Conservation (phyloP, 2,329 filamentous ascomycete species). For the Phyllosticta paracitricarpa region DNA sequence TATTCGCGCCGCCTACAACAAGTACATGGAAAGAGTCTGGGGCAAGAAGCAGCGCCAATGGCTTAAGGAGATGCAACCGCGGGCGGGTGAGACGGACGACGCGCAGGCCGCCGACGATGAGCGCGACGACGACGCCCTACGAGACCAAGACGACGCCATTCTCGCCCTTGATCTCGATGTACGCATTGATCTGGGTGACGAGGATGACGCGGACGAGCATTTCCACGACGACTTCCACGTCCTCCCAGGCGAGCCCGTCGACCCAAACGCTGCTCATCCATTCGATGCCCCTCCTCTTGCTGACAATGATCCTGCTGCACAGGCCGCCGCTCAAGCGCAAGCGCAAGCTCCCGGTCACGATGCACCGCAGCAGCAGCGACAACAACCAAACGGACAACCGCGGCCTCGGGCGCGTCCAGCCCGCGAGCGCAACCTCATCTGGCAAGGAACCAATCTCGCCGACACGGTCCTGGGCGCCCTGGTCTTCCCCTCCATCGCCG, state of each 20-base stretch:
- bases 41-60: constrained; percentile 48
- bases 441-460: constrained; percentile 46
- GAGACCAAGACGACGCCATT: constrained; percentile 29
- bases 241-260: constrained; percentile 12
- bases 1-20: constrained; percentile 52
- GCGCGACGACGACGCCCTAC: constrained; percentile 19
- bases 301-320: constrained; percentile 16
- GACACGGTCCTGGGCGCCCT: constrained; percentile 58
- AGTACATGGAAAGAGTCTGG: constrained; percentile 51
- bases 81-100: constrained; percentile 31
- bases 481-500: constrained; percentile 73
- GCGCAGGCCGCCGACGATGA: constrained; percentile 19
- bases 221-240: constrained; percentile 30
- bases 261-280: constrained; percentile 3
- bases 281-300: constrained; percentile 22
- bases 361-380: constrained; percentile 17
- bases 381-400: constrained; percentile 16
- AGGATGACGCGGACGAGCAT: constrained; percentile 21
- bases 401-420: constrained; percentile 17
- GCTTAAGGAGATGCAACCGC: constrained; percentile 53
- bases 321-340: constrained; percentile 13
- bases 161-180: constrained; percentile 41
- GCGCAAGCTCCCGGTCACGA: not conserved
- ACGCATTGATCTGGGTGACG: constrained; percentile 15
- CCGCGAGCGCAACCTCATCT: constrained; percentile 39